phyloP scores from a whole-genome alignment of 768 basidiomycete species.

The Mycena galopus region DNA sequence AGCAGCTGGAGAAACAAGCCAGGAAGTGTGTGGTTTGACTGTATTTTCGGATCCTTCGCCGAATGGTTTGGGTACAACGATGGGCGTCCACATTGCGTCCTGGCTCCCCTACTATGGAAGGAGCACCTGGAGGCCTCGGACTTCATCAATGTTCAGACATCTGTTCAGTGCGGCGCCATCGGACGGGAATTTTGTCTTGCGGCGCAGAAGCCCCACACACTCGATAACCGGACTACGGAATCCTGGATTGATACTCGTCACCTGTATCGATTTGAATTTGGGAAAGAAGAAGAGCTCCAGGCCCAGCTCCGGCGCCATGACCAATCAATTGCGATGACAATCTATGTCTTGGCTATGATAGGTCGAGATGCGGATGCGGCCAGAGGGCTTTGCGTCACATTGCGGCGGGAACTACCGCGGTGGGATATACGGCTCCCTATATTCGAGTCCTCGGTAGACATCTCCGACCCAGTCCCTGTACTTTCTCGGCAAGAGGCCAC shows the following conservation, averaged over 20 bases:
- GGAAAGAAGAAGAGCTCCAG: no score
- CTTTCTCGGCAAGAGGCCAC: not conserved
- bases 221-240: no score
- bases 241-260: no score
- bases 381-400: not conserved
- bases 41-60: conserved; percentile 12
- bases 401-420: not conserved
- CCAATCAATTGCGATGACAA: not conserved
- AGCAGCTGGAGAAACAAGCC: not conserved
- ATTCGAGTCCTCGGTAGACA: not conserved
- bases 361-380: conserved; percentile 21
- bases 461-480: conserved; percentile 5
- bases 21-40: conserved; percentile 21
- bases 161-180: no score
- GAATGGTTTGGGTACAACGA: not conserved
- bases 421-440: conserved; percentile 15
- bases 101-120: no score
- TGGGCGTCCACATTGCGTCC: not conserved
- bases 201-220: no score
- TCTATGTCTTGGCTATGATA: not conserved
- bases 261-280: no score
- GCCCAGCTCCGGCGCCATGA: not conserved
- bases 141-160: no score
- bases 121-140: no score
- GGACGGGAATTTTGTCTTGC: no score